Evolutionary conservation across 2,329 filamentous ascomycete genomes (phyloP).

Genomic region (Parastagonospora avenae): DNA sequence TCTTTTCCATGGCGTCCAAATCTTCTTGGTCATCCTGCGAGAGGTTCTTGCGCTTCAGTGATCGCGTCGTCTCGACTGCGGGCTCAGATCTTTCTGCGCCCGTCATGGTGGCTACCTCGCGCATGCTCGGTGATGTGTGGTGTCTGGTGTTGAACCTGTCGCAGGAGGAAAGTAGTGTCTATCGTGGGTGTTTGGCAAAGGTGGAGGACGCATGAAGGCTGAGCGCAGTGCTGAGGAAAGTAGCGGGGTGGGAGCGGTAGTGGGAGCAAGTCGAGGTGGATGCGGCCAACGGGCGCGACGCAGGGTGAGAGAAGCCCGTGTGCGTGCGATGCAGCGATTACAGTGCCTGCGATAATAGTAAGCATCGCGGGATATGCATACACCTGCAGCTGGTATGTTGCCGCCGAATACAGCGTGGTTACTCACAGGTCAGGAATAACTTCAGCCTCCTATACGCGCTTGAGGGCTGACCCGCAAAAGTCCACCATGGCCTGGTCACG

Average conservation of each 20-base stretch:
- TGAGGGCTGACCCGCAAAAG: conserved; percentile 25
- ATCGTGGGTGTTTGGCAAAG: conserved; percentile 9
- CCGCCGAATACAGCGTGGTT: conserved; percentile 8
- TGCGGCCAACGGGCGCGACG: conserved; percentile 6
- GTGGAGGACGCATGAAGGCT: conserved; percentile 22
- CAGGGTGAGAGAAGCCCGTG: conserved; percentile 1
- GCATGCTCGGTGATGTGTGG: background rate
- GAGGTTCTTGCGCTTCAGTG: conserved; percentile 33
- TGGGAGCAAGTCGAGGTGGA: background rate
- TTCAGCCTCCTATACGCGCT: conserved; percentile 36
- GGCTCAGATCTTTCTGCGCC: conserved; percentile 31
- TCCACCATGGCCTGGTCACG: conserved; percentile 35
- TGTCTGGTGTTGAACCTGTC: conserved; percentile 5
- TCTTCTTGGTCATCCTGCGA: conserved; percentile 42
- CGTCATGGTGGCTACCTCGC: conserved; percentile 35
- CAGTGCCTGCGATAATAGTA: conserved; percentile 2
- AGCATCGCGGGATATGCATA: conserved; percentile 3
- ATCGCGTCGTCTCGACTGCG: conserved; percentile 30
- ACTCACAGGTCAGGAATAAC: conserved; percentile 26
- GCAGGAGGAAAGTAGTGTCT: conserved; percentile 11
- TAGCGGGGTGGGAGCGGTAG: conserved; percentile 5
- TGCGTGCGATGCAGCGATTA: conserved; percentile 2
- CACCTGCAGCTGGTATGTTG: conserved; percentile 1
- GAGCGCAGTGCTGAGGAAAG: conserved; percentile 1
- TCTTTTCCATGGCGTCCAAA: conserved; percentile 47